Evolutionary conservation across 2,329 filamentous ascomycete genomes (phyloP).

Genomic region (Sporothrix protearum): DNA sequence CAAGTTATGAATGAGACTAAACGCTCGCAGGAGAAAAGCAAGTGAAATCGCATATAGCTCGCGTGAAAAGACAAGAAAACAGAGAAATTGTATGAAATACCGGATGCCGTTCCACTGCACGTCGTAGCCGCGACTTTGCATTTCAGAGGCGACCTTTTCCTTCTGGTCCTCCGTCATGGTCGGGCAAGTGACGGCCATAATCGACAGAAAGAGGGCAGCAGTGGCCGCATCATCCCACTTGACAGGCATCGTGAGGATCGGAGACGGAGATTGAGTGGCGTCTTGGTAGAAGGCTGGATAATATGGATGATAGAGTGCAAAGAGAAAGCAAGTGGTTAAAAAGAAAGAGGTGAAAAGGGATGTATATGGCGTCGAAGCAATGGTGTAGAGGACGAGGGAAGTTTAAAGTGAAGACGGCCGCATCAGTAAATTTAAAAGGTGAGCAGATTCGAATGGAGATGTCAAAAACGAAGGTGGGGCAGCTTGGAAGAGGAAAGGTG

Average conservation of each 20-base stretch:
- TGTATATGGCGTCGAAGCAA: not conserved
- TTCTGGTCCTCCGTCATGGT: slow-evolving; percentile 31
- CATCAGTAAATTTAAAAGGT: not conserved
- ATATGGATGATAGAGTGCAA: not conserved
- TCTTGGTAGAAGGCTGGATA: no score
- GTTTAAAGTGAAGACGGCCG: not conserved
- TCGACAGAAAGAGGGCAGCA: slow-evolving; percentile 33
- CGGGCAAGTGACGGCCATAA: slow-evolving; percentile 28
- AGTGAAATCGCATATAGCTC: not conserved
- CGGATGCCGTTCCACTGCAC: slow-evolving; percentile 39
- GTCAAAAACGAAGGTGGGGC: not conserved
- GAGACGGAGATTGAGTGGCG: not conserved
- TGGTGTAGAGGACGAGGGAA: not conserved
- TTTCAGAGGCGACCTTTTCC: slow-evolving; percentile 28
- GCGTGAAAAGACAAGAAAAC: not conserved
- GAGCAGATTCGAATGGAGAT: not conserved
- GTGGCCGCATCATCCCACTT: slow-evolving; percentile 34
- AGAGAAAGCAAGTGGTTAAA: not conserved
- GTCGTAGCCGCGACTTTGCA: slow-evolving; percentile 31
- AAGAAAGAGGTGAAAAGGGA: not conserved
- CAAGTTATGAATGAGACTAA: not conserved
- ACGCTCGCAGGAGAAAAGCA: not conserved
- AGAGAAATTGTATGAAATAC: slow-evolving; percentile 30
- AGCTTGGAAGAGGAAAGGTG: not conserved
- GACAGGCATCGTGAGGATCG: slow-evolving; percentile 30